Evolutionary conservation across 2,329 filamentous ascomycete genomes (phyloP).

Genomic region (Fusarium foetens): DNA sequence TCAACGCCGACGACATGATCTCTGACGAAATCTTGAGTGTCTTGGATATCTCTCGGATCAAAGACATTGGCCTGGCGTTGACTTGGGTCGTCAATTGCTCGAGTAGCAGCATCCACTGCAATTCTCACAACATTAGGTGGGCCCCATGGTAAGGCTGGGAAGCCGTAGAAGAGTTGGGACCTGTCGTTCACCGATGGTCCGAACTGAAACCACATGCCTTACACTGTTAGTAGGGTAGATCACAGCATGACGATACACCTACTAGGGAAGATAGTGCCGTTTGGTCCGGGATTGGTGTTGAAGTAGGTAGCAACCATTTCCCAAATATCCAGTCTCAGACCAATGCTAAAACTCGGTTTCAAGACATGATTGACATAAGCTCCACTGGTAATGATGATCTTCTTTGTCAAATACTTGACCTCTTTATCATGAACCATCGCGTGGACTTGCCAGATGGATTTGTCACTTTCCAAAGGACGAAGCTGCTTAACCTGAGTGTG

Average conservation of each 20-base stretch:
- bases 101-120: conserved; percentile 26
- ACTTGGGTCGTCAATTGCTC: conserved; percentile 11
- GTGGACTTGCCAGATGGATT: conserved; percentile 14
- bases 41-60: conserved; percentile 8
- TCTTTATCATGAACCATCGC: background rate
- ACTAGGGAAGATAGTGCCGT: conserved; percentile 31
- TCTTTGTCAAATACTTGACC: conserved; percentile 5
- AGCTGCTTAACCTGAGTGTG: conserved; percentile 18
- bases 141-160: conserved; percentile 25
- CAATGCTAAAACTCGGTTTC: conserved; percentile 23
- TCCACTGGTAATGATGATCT: conserved; percentile 18
- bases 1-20: conserved; percentile 25
- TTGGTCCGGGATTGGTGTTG: conserved; percentile 25
- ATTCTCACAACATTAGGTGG: conserved; percentile 26
- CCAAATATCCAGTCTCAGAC: conserved; percentile 25
- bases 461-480: conserved; percentile 1
- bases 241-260: background rate
- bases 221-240: rapidly evolving
- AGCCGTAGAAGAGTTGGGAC: conserved; percentile 28
- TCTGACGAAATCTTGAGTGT: conserved; percentile 21
- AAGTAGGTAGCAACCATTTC: conserved; percentile 35
- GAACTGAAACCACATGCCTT: conserved; percentile 34
- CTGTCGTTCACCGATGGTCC: background rate
- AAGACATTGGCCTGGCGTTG: conserved; percentile 1
- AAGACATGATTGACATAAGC: conserved; percentile 27